Evolutionary conservation across 2,329 filamentous ascomycete genomes (phyloP).

Genomic region (Xylaria sp.): DNA sequence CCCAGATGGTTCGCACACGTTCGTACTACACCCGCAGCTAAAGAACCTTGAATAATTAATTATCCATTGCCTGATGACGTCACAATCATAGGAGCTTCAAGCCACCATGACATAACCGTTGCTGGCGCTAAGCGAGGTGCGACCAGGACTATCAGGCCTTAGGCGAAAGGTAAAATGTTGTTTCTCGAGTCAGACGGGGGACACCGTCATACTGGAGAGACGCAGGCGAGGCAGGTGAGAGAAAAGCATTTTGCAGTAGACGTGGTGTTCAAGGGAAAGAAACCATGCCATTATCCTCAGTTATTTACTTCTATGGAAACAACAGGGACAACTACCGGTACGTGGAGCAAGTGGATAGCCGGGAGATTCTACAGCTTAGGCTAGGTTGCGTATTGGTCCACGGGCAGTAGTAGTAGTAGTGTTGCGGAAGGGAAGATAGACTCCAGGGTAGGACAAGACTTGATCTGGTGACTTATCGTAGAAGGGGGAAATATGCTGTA

Average conservation of each 20-base stretch:
- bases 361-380: too few relatives aligned
- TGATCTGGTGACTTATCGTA: background rate
- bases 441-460: background rate
- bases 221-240: background rate
- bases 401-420: background rate
- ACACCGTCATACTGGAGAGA: background rate
- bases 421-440: background rate
- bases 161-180: background rate
- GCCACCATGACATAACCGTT: constrained; percentile 23
- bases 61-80: constrained; percentile 15
- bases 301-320: too few relatives aligned
- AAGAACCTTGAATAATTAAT: background rate
- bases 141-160: background rate
- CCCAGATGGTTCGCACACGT: background rate
- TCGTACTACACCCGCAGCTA: background rate
- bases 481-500: too few relatives aligned
- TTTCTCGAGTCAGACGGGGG: background rate
- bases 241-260: background rate
- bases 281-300: too few relatives aligned
- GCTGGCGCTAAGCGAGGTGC: background rate
- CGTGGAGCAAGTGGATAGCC: too few relatives aligned
- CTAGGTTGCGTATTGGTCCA: too few relatives aligned
- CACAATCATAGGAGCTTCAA: constrained; percentile 6
- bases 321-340: too few relatives aligned
- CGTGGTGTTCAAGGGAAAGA: too few relatives aligned